Evolutionary conservation across 345 rosid genomes (phyloP).

Genomic region (Eucalyptus melliodora): DNA sequence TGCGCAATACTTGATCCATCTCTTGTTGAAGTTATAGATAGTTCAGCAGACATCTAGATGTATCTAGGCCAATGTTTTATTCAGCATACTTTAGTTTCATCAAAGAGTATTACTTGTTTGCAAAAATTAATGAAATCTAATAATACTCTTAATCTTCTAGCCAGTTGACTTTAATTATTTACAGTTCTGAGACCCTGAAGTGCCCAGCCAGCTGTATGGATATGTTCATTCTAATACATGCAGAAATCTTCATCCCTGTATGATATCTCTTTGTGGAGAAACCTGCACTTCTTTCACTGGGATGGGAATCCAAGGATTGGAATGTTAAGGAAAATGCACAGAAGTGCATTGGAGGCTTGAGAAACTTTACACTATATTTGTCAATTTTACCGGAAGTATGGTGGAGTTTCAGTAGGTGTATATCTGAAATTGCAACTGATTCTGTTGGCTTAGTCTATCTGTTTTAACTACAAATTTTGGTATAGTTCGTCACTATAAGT

Average conservation of each 20-base stretch:
- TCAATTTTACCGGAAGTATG: background rate
- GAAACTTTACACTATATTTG: background rate
- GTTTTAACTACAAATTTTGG: background rate
- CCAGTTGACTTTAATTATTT: background rate
- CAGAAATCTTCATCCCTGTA: background rate
- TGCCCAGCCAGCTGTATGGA: background rate
- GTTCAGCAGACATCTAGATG: background rate
- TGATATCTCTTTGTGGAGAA: background rate
- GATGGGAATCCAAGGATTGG: background rate
- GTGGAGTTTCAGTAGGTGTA: background rate
- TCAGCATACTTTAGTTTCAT: background rate
- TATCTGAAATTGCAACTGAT: background rate
- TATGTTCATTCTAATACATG: background rate
- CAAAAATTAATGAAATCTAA: background rate
- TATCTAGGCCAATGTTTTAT: background rate
- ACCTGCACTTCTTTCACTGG: background rate
- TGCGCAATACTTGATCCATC: background rate
- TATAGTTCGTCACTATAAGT: background rate
- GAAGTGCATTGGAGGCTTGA: background rate
- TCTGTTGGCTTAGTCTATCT: background rate
- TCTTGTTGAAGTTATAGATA: background rate
- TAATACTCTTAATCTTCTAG: background rate
- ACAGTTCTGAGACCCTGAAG: background rate
- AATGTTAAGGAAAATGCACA: background rate
- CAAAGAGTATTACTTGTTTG: background rate